Base-by-base conservation (phyloP, 1,284 basidiomycete species). In the Sporisorium reilianum region DNA sequence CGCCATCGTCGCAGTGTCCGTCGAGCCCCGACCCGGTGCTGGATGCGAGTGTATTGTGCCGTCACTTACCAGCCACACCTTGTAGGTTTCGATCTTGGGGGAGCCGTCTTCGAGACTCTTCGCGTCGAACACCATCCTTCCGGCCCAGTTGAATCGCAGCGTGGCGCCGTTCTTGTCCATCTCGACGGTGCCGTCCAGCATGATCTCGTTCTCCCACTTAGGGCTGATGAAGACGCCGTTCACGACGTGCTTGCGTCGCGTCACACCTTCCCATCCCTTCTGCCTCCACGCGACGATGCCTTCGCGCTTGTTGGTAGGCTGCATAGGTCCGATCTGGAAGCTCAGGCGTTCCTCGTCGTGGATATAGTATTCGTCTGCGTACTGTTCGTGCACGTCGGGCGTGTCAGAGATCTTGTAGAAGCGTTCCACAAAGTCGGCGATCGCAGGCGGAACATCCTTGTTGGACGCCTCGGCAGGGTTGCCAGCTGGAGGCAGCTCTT, bases 301-400 rank as follows among this genome's bases (percentile, higher is more conserved):
- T 1, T 59, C 61, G 12, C 51, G 64, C 36, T 57, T 41, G 55
- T 55, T 63, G 25, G 73, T 65, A 5, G 58, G 55, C 26, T 67
- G 62, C 76, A 78, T 78, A 1, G 76, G 76, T 20, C 76, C 76
- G 28, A 78, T 78, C 51, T 78, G 76, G 48, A 78, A 78, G 45
- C 59, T 62, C 11, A 67, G 52, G 0, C 68, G 53, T 5, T 64
- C 22, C 16, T 64, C 55, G n/a, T 71, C 68, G 42, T 64, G 23
- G 48, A 71, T 62, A 42, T 62, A 68, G 25, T 50, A 54, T 6
- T 65, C 59, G 26, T 70, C 70, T 2, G 62, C 68, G 34, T 75
- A 78, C 50, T 75, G 51, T 38, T 67, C 52, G 55, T 75, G 72
- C 5, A 67, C 64, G 20, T 70, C 64, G 34, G 63, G 59, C 9